These are phyloP conservation scores for Pichia sp. DNA, from an alignment of 1,139 yeast species.

Conservation along the genomic window DNA sequence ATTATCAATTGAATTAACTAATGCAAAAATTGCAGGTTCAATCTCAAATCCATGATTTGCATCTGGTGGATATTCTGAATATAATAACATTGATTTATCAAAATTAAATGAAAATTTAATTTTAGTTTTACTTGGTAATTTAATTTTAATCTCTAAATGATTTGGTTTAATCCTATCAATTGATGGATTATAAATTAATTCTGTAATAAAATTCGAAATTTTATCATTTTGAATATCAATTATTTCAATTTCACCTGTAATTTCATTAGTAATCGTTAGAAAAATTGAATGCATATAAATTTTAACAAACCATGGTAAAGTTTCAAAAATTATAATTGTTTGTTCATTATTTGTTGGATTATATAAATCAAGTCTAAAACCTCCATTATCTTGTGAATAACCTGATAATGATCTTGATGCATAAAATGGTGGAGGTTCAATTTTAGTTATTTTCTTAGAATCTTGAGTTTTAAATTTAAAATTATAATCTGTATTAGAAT, in stretches of 20 bases:
- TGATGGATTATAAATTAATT: conserved; percentile 66
- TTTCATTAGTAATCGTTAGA: conserved; percentile 22
- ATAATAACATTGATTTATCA: conserved; percentile 76
- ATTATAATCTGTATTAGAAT: conserved; percentile 22
- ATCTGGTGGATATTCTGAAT: conserved; percentile 96
- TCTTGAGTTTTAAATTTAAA: conserved; percentile 21
- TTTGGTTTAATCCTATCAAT: conserved; percentile 76
- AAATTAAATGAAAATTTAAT: conserved; percentile 67
- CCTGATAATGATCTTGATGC: conserved; percentile 89
- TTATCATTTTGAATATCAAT: conserved; percentile 23
- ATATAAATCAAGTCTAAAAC: conserved; percentile 66
- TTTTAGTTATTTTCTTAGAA: conserved; percentile 28
- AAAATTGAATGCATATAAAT: conserved; percentile 66
- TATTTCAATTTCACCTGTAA: conserved; percentile 10
- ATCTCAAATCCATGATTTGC: conserved; percentile 97
- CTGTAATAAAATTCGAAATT: conserved; percentile 36
- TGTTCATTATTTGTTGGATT: conserved; percentile 52
- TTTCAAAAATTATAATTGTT: conserved; percentile 61
- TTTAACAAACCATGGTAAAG: conserved; percentile 91
- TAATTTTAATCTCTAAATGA: conserved; percentile 63
- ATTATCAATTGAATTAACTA: conserved; percentile 29
- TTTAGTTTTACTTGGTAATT: conserved; percentile 57
- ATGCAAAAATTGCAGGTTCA: conserved; percentile 77
- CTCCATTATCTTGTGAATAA: conserved; percentile 86
- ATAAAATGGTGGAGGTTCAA: conserved; percentile 52